Evolutionary conservation across 139 green algal species (phyloP).

Genomic region (Haematococcus lacustris): DNA sequence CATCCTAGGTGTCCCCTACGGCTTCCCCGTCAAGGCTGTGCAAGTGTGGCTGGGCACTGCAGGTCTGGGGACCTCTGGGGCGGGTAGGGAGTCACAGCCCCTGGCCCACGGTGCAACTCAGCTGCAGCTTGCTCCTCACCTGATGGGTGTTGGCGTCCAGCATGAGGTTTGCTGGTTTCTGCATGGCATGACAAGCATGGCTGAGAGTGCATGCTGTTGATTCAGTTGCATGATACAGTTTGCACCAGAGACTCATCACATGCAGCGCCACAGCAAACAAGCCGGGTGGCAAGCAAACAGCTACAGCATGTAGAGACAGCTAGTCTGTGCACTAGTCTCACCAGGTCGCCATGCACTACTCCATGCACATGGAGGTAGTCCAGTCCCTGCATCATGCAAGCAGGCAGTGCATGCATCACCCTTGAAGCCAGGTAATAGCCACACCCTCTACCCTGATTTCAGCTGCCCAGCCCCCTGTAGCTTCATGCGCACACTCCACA

Average conservation of each 20-base stretch:
- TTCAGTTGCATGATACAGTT: neutral
- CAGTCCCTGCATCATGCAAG: too few relatives aligned
- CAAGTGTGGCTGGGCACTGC: too few relatives aligned
- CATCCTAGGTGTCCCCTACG: too few relatives aligned
- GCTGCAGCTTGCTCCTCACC: neutral
- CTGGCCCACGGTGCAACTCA: neutral
- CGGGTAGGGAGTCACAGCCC: neutral
- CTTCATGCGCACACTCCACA: neutral
- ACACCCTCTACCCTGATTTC: too few relatives aligned
- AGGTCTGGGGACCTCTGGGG: neutral
- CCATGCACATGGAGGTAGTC: slow-evolving; percentile 40
- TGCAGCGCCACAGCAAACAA: neutral
- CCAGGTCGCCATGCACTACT: slow-evolving; percentile 18
- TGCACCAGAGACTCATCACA: neutral
- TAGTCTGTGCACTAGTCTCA: neutral
- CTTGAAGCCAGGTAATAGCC: too few relatives aligned
- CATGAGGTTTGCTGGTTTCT: slow-evolving; percentile 23
- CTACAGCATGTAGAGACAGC: neutral
- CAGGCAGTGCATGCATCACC: too few relatives aligned
- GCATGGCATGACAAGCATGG: neutral
- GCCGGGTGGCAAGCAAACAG: neutral
- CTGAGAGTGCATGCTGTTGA: neutral
- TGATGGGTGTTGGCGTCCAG: slow-evolving; percentile 13
- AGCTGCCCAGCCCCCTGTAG: too few relatives aligned
- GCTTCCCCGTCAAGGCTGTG: too few relatives aligned